These are phyloP conservation scores for Catunica adiposa DNA, from an alignment of 2,329 filamentous ascomycete genomes.

Conservation along the genomic window DNA sequence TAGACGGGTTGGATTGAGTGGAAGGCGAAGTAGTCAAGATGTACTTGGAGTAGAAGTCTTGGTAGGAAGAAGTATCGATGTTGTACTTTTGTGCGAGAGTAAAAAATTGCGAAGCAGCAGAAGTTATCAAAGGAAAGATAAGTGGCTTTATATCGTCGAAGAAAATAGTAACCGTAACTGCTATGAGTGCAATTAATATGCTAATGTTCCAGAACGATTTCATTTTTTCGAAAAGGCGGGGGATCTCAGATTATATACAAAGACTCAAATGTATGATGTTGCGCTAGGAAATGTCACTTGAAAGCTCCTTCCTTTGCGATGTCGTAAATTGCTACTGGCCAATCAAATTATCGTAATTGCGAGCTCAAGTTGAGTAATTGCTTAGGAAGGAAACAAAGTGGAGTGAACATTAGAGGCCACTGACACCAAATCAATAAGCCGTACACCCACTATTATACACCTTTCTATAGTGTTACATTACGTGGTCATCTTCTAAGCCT, in stretches of 20 bases:
- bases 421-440: neutral
- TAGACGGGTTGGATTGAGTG: neutral
- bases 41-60: neutral
- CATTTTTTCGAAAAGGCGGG: neutral
- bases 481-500: neutral
- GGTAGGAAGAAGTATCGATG: neutral
- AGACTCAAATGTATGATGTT: neutral
- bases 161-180: neutral
- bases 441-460: neutral
- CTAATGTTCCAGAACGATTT: conserved; percentile 6
- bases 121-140: neutral
- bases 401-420: neutral
- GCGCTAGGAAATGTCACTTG: neutral
- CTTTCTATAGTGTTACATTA: neutral
- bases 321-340: neutral
- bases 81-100: neutral
- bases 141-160: neutral
- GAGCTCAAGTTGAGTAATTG: neutral
- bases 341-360: neutral
- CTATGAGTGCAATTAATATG: conserved; percentile 9
- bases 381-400: neutral
- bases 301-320: neutral
- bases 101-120: neutral
- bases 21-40: neutral
- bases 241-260: conserved; percentile 5